Evolutionary conservation across 2,329 filamentous ascomycete genomes (phyloP), one percentile per base, ranked within the genome.

Genomic region (Claviceps citrina): DNA sequence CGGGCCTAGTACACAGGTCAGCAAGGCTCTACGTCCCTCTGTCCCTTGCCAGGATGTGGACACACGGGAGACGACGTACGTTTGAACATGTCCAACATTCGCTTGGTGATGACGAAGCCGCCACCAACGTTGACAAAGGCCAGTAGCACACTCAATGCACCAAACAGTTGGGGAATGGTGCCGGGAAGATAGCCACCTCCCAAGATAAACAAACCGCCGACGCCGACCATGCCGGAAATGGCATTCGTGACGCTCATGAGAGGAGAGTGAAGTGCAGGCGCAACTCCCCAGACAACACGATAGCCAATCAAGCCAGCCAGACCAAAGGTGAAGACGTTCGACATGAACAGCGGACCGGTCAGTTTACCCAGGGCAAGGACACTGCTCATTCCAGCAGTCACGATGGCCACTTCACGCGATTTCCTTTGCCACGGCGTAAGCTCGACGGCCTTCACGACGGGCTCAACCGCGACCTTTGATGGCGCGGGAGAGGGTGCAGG

Each of bases 231-330:
- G 59, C 81, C 84, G 25, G 84, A 91, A 50, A 93, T 93, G 22
- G 86, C 86, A 56, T 94, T 93, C 7, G 86, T 93, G 27, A 93
- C 85, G 49, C 81, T 87, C 86, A 94, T 93, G 5, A 94, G 64
- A 1, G 85, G 86, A 2, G 83, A 89, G 57, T 93, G 86, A 5
- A 94, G 67, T 27, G 85, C 84, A 7, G 85, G 85, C 0, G 68
- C 65, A 10, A 93, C 85, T 39, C 84, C 84, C 85, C 85, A 93
- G 19, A 93, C 83, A 5, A 84, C 84, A 36, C 85, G 75, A 54
- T 94, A 93, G 7, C 85, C 86, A 46, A 93, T 85, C 22, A 94
- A 64, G 50, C 84, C 83, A 36, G 86, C 84, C 34, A 94, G 66
- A 13, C 80, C 78, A 57, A 91, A 91, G 0, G 82, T 87, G 54